These are phyloP conservation scores for Naganishia albida DNA, from an alignment of 1,284 basidiomycete genomes.

Conservation along the genomic window DNA sequence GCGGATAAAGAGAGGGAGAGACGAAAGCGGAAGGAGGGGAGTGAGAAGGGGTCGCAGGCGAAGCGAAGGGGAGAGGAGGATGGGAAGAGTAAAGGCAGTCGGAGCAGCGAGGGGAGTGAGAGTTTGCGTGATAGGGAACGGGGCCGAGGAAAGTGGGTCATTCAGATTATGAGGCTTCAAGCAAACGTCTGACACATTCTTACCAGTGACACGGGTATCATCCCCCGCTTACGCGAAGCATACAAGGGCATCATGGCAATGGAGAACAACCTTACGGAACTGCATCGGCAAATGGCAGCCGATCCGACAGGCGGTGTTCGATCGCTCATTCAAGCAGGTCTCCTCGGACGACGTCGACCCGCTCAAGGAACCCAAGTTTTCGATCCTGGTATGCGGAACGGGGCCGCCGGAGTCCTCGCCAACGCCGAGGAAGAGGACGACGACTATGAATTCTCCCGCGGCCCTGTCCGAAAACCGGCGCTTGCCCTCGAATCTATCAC, in stretches of 20 bases:
- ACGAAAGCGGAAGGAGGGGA: constrained; percentile 49
- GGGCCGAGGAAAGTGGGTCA: constrained; percentile 49
- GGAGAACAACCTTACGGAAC: constrained; percentile 52
- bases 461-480: constrained; percentile 6
- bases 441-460: constrained; percentile 27
- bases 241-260: constrained; percentile 53
- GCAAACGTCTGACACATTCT: neutral
- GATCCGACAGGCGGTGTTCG: constrained; percentile 43
- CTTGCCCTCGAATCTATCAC: neutral
- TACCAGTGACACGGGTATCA: constrained; percentile 52
- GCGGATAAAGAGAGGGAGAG: constrained; percentile 53
- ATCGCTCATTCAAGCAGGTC: constrained; percentile 27
- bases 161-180: neutral
- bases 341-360: constrained; percentile 1
- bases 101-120: constrained; percentile 55
- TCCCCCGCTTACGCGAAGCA: constrained; percentile 49
- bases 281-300: constrained; percentile 50
- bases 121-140: constrained; percentile 53
- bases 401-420: constrained; percentile 12
- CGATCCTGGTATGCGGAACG: constrained; percentile 27
- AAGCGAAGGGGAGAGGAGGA: constrained; percentile 42
- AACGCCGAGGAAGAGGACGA: constrained; percentile 23
- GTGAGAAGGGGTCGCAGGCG: constrained; percentile 40
- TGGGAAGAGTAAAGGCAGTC: constrained; percentile 46
- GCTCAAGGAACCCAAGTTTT: constrained; percentile 21